Evolutionary conservation across 2,329 filamentous ascomycete species (phyloP).

Genomic region (Claviceps fusiformis): DNA sequence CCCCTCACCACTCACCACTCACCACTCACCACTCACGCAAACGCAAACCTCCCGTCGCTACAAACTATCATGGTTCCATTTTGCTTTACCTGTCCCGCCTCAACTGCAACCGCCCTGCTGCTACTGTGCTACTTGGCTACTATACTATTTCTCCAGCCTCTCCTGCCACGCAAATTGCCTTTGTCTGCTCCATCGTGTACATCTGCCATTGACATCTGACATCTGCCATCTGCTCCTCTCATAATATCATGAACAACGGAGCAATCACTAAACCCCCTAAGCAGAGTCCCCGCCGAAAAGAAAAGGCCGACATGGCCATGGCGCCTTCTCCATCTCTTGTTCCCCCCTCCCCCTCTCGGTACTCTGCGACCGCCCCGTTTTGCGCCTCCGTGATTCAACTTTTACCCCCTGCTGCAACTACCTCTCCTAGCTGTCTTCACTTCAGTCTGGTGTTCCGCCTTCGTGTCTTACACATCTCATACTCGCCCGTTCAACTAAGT

Average conservation of each 20-base stretch:
- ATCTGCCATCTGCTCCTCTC: not conserved
- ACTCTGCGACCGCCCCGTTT: too few relatives aligned
- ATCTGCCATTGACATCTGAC: conserved; percentile 3
- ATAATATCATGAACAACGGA: conserved; percentile 3
- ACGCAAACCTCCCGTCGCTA: not conserved
- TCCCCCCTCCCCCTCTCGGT: not conserved
- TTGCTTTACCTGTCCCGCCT: not conserved
- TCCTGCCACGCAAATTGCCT: not conserved
- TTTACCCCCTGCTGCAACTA: not conserved
- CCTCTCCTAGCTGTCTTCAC: not conserved
- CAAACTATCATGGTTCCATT: not conserved
- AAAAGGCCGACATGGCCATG: not conserved
- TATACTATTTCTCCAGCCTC: conserved; percentile 2
- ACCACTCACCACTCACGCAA: too few relatives aligned
- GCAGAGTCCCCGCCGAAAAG: not conserved
- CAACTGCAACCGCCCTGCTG: not conserved
- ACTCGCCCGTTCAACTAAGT: not conserved
- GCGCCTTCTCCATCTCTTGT: conserved; percentile 1
- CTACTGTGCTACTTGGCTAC: not conserved
- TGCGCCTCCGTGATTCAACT: too few relatives aligned
- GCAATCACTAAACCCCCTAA: not conserved
- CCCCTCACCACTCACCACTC: too few relatives aligned
- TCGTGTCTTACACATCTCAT: not conserved
- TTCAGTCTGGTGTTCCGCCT: not conserved
- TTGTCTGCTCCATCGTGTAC: conserved; percentile 2